Conservation (phyloP, 2,329 filamentous ascomycete genomes). For the Penicillium vulpinum region DNA sequence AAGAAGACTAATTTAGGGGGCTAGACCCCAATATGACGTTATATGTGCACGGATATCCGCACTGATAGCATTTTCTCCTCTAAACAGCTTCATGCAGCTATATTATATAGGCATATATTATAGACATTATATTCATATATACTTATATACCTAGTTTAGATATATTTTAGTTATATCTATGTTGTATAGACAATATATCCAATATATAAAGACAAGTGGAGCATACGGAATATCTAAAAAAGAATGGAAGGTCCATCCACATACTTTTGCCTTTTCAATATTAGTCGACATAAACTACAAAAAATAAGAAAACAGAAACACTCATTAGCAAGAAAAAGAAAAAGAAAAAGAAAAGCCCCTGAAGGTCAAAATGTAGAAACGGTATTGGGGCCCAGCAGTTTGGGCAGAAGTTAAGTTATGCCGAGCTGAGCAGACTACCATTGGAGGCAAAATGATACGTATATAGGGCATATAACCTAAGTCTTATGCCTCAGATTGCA, state of each 20-base stretch:
- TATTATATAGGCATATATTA: too few species aligned
- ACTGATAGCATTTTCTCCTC: not conserved
- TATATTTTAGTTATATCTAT: too few species aligned
- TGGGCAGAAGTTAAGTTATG: slow-evolving; percentile 1
- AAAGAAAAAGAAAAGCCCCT: too few species aligned
- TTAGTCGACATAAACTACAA: too few species aligned
- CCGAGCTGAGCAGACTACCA: not conserved
- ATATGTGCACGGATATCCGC: not conserved
- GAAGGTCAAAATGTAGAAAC: too few species aligned
- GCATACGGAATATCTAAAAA: not conserved
- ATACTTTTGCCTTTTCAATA: not conserved
- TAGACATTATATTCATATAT: not conserved
- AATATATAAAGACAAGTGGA: too few species aligned
- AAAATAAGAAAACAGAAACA: not conserved
- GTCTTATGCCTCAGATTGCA: too few species aligned
- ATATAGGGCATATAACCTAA: too few species aligned
- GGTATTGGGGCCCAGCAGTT: not conserved
- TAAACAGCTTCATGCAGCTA: not conserved
- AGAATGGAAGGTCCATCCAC: not conserved
- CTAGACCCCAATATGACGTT: not conserved
- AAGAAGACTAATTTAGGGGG: not conserved
- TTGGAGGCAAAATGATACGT: not conserved
- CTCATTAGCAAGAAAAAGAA: not conserved
- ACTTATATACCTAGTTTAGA: too few species aligned
- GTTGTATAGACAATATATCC: too few species aligned